Evolutionary conservation across 768 basidiomycete genomes (phyloP).

Genomic region (Lanmaoa pseudosensibilis): DNA sequence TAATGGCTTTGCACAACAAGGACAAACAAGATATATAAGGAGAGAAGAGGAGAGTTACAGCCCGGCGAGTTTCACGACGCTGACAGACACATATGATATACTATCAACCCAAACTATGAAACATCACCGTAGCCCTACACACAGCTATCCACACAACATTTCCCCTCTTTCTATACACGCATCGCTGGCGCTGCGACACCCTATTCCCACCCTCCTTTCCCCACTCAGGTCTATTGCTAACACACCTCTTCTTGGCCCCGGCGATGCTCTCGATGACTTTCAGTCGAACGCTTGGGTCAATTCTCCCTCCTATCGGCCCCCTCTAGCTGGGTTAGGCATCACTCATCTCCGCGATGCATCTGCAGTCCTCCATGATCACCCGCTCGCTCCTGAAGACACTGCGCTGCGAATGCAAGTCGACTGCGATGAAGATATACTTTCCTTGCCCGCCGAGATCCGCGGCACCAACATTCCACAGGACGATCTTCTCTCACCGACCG

Average conservation of each 20-base stretch:
- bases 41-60: neutral
- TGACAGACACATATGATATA: neutral
- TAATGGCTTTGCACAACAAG: slow-evolving; percentile 23
- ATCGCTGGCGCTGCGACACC: slow-evolving; percentile 34
- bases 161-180: slow-evolving; percentile 13
- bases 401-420: slow-evolving; percentile 8
- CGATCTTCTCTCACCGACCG: neutral
- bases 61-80: neutral
- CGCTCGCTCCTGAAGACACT: neutral
- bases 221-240: slow-evolving; percentile 19
- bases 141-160: slow-evolving; percentile 17
- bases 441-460: neutral
- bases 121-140: slow-evolving; percentile 26
- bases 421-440: neutral
- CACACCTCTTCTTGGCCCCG: neutral
- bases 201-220: slow-evolving; percentile 32
- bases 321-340: slow-evolving; percentile 33
- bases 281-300: slow-evolving; percentile 33
- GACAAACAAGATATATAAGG: slow-evolving; percentile 19
- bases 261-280: slow-evolving; percentile 22
- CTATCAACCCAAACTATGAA: slow-evolving; percentile 20
- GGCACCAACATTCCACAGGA: neutral
- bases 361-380: neutral
- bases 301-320: slow-evolving; percentile 1
- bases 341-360: slow-evolving; percentile 7